Evolutionary conservation across 2,329 filamentous ascomycete species (phyloP).

Genomic region (Chrysoporthe austroafricana): DNA sequence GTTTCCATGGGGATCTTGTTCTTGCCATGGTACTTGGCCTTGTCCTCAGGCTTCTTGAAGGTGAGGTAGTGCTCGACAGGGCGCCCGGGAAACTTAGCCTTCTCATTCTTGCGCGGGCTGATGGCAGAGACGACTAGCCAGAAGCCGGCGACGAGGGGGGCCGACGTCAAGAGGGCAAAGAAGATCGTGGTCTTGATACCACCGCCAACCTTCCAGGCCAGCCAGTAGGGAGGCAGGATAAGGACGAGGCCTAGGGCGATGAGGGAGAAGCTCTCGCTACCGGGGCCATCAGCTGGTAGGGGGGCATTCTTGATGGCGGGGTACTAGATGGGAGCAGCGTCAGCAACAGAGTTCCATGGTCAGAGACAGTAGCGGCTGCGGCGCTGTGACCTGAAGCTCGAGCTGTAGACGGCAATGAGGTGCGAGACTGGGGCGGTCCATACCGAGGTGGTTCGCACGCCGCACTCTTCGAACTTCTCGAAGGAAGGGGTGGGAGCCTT

Average conservation of each 20-base stretch:
- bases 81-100: conserved; percentile 82
- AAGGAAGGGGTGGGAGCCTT: conserved; percentile 53
- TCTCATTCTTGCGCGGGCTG: conserved; percentile 90
- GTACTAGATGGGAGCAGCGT: conserved; percentile 57
- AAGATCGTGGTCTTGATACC: conserved; percentile 87
- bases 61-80: conserved; percentile 89
- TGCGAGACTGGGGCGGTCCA: conserved; percentile 33
- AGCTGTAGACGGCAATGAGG: neutral
- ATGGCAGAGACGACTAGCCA: conserved; percentile 81
- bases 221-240: conserved; percentile 73
- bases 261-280: conserved; percentile 88
- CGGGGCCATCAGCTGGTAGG: conserved; percentile 84
- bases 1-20: conserved; percentile 89
- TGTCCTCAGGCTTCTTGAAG: conserved; percentile 70
- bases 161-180: conserved; percentile 75
- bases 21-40: conserved; percentile 72
- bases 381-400: neutral
- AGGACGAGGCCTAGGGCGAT: conserved; percentile 72
- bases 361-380: conserved; percentile 17
- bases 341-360: conserved; percentile 9
- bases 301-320: conserved; percentile 92
- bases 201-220: conserved; percentile 82
- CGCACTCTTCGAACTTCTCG: conserved; percentile 57
- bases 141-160: conserved; percentile 80
- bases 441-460: conserved; percentile 59